Evolutionary conservation across 441 rosid species (phyloP).

Genomic region (Bocquillonia castaneifolia): DNA sequence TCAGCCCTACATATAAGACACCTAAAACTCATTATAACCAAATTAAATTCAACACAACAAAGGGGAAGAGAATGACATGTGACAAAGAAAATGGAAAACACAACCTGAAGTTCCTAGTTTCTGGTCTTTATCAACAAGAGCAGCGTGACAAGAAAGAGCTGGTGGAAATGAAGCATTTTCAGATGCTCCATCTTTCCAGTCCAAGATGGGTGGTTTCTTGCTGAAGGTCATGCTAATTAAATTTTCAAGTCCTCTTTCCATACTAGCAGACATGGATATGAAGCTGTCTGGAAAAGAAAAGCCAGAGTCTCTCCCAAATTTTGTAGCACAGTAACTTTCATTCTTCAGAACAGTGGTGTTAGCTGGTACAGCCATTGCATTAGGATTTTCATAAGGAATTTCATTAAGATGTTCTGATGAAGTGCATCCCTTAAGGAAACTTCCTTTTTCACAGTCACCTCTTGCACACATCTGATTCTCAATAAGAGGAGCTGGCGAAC

Average conservation of each 20-base stretch:
- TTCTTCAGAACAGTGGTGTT: conserved; percentile 21
- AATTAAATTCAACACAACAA: neutral
- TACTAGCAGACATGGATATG: conserved; percentile 20
- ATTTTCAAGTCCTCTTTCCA: conserved; percentile 28
- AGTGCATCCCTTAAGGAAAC: conserved; percentile 14
- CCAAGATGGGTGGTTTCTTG: conserved; percentile 48
- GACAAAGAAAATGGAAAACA: conserved; percentile 21
- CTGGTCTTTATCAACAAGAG: conserved; percentile 27
- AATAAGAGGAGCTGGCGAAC: conserved; percentile 25
- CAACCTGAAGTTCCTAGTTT: conserved; percentile 46
- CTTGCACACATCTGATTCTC: conserved; percentile 19
- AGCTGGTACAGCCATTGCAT: conserved; percentile 21
- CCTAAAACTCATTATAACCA: neutral
- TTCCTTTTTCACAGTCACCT: conserved; percentile 14
- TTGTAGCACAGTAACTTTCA: conserved; percentile 24
- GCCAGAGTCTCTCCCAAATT: conserved; percentile 26
- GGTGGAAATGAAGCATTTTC: conserved; percentile 33
- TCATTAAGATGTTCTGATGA: conserved; percentile 22
- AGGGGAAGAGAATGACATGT: neutral
- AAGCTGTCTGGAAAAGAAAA: conserved; percentile 19
- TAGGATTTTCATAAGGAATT: conserved; percentile 24
- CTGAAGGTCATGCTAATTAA: conserved; percentile 45
- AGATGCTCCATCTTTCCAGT: conserved; percentile 35
- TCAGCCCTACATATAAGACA: neutral
- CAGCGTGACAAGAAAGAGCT: conserved; percentile 21